Conservation (phyloP, 108 stramenopile species). For the Discostella stelligeroides region DNA sequence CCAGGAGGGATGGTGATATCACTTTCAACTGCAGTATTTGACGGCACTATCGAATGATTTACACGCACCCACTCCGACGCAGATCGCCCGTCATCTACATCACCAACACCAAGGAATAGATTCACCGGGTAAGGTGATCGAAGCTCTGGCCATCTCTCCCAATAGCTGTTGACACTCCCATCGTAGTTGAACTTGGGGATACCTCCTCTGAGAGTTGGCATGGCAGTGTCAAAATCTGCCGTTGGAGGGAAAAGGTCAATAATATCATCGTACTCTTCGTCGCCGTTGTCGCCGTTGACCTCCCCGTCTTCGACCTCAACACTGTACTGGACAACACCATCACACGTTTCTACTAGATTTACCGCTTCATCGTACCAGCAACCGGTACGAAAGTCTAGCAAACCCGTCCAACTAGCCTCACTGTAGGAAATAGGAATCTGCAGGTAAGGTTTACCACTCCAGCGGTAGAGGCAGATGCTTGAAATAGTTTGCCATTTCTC, state of each 20-base stretch:
- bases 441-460: slow-evolving; percentile 48
- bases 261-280: background rate
- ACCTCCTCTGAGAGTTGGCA: slow-evolving; percentile 20
- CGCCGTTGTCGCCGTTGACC: no score
- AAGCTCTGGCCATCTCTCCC: slow-evolving; percentile 71
- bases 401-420: slow-evolving; percentile 88
- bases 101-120: slow-evolving; percentile 74
- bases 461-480: slow-evolving; percentile 64
- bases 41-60: no score
- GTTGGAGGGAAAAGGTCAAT: slow-evolving; percentile 34
- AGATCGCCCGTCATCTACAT: no score
- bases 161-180: slow-evolving; percentile 48
- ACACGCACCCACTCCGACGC: no score
- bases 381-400: slow-evolving; percentile 72
- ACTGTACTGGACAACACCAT: slow-evolving; percentile 43
- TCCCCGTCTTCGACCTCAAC: slow-evolving; percentile 38
- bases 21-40: slow-evolving; percentile 65
- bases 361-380: slow-evolving; percentile 55
- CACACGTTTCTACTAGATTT: slow-evolving; percentile 45
- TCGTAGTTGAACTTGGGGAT: slow-evolving; percentile 18
- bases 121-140: slow-evolving; percentile 17
- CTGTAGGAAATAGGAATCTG: slow-evolving; percentile 74
- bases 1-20: slow-evolving; percentile 51
- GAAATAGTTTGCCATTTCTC: slow-evolving; percentile 69
- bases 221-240: slow-evolving; percentile 38